A percentile compares a stretch with the other conserved stretches of the same genome.
phyloP scores from a whole-genome alignment of 306 rosid species.

The Cyamopsis tetragonoloba region DNA sequence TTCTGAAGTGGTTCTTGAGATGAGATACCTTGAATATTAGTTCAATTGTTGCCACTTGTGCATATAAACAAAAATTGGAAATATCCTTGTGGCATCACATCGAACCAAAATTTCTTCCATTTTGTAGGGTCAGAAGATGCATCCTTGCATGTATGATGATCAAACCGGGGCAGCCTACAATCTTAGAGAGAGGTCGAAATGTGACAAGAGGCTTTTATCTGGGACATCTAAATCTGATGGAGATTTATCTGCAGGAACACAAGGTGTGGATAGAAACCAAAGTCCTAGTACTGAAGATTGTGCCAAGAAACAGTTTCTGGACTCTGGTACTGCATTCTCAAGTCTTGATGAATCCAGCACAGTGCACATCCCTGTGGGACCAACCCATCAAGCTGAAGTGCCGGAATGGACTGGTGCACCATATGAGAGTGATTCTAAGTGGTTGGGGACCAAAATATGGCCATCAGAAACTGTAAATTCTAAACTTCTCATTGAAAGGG shows the following conservation, averaged over 20 bases:
- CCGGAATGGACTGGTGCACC: conserved; percentile 60
- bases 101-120: conserved; percentile 20
- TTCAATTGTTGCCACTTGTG: neutral
- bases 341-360: conserved; percentile 23
- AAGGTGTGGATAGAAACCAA: conserved; percentile 19
- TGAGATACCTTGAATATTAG: conserved; percentile 3
- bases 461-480: conserved; percentile 45
- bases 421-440: conserved; percentile 61
- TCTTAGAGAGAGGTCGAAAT: conserved; percentile 61
- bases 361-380: conserved; percentile 48
- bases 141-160: conserved; percentile 76
- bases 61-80: neutral
- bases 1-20: neutral
- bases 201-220: conserved; percentile 35
- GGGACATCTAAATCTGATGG: conserved; percentile 30
- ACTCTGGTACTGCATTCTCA: conserved; percentile 17
- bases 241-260: conserved; percentile 29
- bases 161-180: conserved; percentile 51
- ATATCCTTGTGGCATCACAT: neutral
- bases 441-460: conserved; percentile 80
- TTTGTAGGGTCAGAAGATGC: conserved; percentile 69
- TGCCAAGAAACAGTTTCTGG: conserved; percentile 20
- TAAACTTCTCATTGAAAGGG: conserved; percentile 50
- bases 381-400: conserved; percentile 58
- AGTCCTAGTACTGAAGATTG: conserved; percentile 24